Conservation (phyloP, 306 rosid genomes). For the Abrus precatorius region DNA sequence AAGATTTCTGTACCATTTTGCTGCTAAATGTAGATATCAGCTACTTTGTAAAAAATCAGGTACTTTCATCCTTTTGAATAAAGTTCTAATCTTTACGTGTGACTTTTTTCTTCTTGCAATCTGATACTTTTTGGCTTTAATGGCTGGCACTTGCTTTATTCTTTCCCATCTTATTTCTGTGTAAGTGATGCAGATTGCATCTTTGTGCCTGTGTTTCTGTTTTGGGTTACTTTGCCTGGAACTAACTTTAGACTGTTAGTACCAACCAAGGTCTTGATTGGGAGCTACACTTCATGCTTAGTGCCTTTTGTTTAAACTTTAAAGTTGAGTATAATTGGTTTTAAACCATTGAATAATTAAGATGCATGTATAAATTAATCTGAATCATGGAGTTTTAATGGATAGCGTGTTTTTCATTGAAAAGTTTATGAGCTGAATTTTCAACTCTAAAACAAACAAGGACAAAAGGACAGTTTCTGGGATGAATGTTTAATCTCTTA, state of each 20-base stretch:
- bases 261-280: conserved; percentile 4
- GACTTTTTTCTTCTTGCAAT: conserved; percentile 7
- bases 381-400: no score
- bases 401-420: no score
- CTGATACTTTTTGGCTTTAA: conserved; percentile 27
- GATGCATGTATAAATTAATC: no score
- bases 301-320: no score
- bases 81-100: conserved; percentile 4
- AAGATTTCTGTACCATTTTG: conserved; percentile 27
- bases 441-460: no score
- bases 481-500: conserved; percentile 34
- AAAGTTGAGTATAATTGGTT: no score
- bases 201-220: conserved; percentile 26
- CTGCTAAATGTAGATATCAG: conserved; percentile 11
- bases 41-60: not conserved
- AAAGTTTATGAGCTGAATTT: no score
- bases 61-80: not conserved
- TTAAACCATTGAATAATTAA: no score
- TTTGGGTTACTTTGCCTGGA: not conserved
- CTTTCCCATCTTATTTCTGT: conserved; percentile 32
- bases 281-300: conserved; percentile 8
- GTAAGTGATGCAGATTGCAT: conserved; percentile 27
- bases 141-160: conserved; percentile 33
- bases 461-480: not conserved
- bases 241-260: not conserved